Conservation (phyloP, 2,329 filamentous ascomycete species). For the Cladosporium austrohemisphaericum region DNA sequence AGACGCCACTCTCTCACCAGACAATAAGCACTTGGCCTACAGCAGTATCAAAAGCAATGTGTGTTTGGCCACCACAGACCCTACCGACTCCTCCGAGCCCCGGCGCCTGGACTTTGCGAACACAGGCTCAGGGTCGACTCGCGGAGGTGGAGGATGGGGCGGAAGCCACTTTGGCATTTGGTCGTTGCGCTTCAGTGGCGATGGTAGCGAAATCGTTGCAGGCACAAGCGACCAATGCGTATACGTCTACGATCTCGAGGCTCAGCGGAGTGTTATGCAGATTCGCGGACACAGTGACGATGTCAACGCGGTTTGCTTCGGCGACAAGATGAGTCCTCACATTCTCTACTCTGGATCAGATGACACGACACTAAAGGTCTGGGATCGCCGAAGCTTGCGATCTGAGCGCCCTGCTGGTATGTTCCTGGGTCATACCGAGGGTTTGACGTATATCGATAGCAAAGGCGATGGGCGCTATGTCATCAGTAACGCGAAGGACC, state of each 20-base stretch:
- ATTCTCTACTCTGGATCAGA: slow-evolving; percentile 95
- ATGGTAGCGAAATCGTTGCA: slow-evolving; percentile 84
- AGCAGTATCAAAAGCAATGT: slow-evolving; percentile 82
- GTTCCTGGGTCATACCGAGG: slow-evolving; percentile 63
- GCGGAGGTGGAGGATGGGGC: slow-evolving; percentile 28
- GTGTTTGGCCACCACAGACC: slow-evolving; percentile 82
- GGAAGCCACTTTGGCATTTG: slow-evolving; percentile 54
- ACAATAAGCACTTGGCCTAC: slow-evolving; percentile 89
- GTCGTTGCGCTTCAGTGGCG: slow-evolving; percentile 88
- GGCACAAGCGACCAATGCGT: slow-evolving; percentile 77
- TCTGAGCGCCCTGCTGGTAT: slow-evolving; percentile 60
- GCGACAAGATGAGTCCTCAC: slow-evolving; percentile 81
- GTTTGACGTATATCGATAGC: slow-evolving; percentile 66
- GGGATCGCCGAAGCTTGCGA: slow-evolving; percentile 75
- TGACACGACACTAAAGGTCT: slow-evolving; percentile 89
- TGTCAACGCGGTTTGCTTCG: slow-evolving; percentile 96
- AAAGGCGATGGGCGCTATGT: slow-evolving; percentile 89
- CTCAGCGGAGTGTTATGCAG: slow-evolving; percentile 67
- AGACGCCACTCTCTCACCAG: slow-evolving; percentile 83
- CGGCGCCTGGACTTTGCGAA: slow-evolving; percentile 71
- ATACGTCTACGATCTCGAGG: slow-evolving; percentile 89
- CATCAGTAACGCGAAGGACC: slow-evolving; percentile 90
- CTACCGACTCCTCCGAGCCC: slow-evolving; percentile 74
- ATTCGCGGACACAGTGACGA: slow-evolving; percentile 79
- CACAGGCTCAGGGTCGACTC: slow-evolving; percentile 38